Percentiles rank a stretch among this genome's conserved stretches.
Evolutionary conservation across 495 filamentous ascomycete genomes (phyloP).

Genomic region (Filosporella fistucella): DNA sequence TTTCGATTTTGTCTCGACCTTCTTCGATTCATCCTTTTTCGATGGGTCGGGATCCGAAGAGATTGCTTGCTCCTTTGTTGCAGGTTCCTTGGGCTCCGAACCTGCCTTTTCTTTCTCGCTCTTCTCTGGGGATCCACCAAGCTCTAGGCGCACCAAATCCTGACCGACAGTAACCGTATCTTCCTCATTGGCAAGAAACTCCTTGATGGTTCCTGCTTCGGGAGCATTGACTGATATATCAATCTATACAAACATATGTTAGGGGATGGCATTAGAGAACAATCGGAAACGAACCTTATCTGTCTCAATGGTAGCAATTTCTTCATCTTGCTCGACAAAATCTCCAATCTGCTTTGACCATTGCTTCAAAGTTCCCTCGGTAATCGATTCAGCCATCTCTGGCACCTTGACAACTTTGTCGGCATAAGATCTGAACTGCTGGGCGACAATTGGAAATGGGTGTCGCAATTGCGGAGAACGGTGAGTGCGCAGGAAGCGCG

Average conservation of each 20-base stretch:
- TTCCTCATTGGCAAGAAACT: constrained; percentile 89
- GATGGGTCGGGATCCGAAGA: constrained; percentile 51
- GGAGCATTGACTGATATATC: constrained; percentile 63
- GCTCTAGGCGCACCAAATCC: constrained; percentile 79
- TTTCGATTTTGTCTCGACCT: constrained; percentile 14
- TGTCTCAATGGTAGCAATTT: constrained; percentile 99
- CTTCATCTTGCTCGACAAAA: constrained; percentile 92
- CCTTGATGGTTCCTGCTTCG: constrained; percentile 84
- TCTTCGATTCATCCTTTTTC: constrained; percentile 35
- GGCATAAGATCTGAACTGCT: constrained; percentile 55
- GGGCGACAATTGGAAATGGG: constrained; percentile 36
- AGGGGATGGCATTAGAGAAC: not conserved
- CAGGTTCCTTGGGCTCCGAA: constrained; percentile 54
- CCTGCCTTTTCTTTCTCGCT: constrained; percentile 44
- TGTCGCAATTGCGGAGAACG: constrained; percentile 34
- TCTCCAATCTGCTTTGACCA: constrained; percentile 95
- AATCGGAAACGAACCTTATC: constrained; percentile 70
- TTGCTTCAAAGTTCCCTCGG: constrained; percentile 94
- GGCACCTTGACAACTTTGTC: constrained; percentile 89
- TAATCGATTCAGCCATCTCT: constrained; percentile 98
- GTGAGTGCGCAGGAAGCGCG: constrained; percentile 37
- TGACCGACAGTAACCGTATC: constrained; percentile 95
- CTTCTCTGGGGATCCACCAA: constrained; percentile 57
- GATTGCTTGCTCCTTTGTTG: constrained; percentile 50
- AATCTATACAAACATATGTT: constrained; percentile 6